Evolutionary conservation across 768 basidiomycete species (phyloP), one percentile per base, ranked within the genome.

Genomic region (Boletus pseudo-olivaceus): DNA sequence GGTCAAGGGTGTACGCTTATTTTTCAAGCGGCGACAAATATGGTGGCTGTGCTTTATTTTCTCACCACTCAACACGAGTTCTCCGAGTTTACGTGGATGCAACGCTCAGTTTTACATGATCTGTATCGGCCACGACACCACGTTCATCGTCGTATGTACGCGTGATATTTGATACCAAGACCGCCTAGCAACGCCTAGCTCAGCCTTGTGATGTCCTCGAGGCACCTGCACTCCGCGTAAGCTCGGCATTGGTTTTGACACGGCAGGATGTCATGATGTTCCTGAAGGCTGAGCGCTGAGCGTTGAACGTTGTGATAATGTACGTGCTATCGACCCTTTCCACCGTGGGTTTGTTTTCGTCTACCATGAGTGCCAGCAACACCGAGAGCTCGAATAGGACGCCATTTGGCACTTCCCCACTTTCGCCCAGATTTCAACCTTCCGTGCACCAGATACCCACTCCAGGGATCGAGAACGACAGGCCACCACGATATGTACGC

Each of bases 371-470:
- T n/a, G 9, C 35, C 19, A 38, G 17, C 53, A 39, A 47, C 37
- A 12, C 20, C 20, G 14, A 53, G 11, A 23, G 10, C 4, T 38
- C 51, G 3, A 48, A 27, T 12, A 43, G 47, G 38, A 9, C 30
- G 11, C 3, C 45, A 17, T 40, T 46, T 9, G 42, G 20, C n/a
- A 19, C 17, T 23, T 46, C 52, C 29, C 62, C 61, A 5, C 52
- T 55, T 26, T 75, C 74, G 1, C 66, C 69, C 47, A 69, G 70
- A 54, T 78, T 76, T 60, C 73, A 72, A 53, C 76, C 76, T 42
- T 76, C 78, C 2, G 74, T 76, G 2, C 72, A 81, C 47, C 66
- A 77, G 27, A 82, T 83, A 59, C 82, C 82, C 14, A 69, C 78
- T 2, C 75, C 76, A 14, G 72, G 66, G 10, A 50, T 58, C 30